phyloP scores from a whole-genome alignment of 176 grass and related monocot species.

The Paspalum vaginatum region DNA sequence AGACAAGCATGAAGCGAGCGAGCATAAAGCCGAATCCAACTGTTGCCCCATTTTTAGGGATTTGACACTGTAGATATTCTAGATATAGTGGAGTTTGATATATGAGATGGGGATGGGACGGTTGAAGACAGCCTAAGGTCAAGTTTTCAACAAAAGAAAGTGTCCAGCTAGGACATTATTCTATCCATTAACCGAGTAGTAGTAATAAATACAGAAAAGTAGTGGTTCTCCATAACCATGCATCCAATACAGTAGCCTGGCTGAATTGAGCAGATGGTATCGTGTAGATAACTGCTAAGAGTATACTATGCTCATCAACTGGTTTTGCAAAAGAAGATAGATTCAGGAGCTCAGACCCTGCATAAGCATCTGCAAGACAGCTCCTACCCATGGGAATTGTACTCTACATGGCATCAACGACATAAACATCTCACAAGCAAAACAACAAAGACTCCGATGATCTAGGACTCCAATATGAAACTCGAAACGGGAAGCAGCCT shows the following conservation, averaged over 20 bases:
- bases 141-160: background rate
- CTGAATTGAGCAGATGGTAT: constrained; percentile 12
- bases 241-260: constrained; percentile 21
- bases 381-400: background rate
- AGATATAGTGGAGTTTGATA: too few species aligned
- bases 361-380: constrained; percentile 28
- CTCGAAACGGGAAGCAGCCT: constrained; percentile 39
- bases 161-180: background rate
- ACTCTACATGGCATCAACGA: constrained; percentile 23
- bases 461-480: constrained; percentile 21
- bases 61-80: too few species aligned
- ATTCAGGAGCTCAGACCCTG: constrained; percentile 8
- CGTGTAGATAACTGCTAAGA: background rate
- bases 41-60: too few species aligned
- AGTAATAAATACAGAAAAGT: constrained; percentile 22
- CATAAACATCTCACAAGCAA: constrained; percentile 43
- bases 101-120: too few species aligned
- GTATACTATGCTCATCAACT: constrained; percentile 18
- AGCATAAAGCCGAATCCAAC: too few species aligned
- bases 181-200: background rate
- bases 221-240: background rate
- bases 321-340: constrained; percentile 21
- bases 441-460: constrained; percentile 34
- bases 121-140: background rate
- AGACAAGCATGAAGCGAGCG: too few species aligned